Evolutionary conservation across 345 rosid genomes (phyloP), one percentile per base, ranked within the genome.

Genomic region (Arabis hirsuta): DNA sequence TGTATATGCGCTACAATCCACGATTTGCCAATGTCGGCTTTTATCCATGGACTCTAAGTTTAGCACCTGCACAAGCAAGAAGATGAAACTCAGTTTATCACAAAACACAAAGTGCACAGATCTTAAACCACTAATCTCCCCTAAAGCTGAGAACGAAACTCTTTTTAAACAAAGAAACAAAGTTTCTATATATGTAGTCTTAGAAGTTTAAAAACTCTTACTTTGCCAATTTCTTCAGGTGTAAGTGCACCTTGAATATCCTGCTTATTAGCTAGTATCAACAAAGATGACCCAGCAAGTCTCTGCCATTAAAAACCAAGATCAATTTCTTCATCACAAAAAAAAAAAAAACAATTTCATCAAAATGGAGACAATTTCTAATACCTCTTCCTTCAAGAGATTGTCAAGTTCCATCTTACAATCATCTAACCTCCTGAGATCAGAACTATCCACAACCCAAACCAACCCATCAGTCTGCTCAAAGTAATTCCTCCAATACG

Each of bases 381-480:
- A 52, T 2, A 90, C 99, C 96, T 91, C 96, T 88, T 95, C 99
- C 73, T 91, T 95, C 65, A 95, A 82, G 62, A 95, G 91, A 81
- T 95, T 95, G 57, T 91, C 87, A 69, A 91, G 91, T 54, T 95
- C 96, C 89, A 86, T 78, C 78, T 82, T 88, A 79, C 99, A 95
- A 74, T 94, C 99, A 84, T 89, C 91, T 60, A 94, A 72, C 75
- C 97, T 86, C 76, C 97, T 82, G 48, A 91, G 88, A 81, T 95
- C 93, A 8, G 96, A 95, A 79, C 97, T 89, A 78, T 91, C 96
- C 9, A 91, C 99, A 12, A 89, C 97, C 96, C 97, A 91, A 34
- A 91, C 90, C 79, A 94, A 80, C 43, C 99, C 99, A 87, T 95
- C 97, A 45, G 96, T 94, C 81, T 88, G 92, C 83, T 94, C 97